phyloP scores from a whole-genome alignment of 495 filamentous ascomycete genomes.

The Tuber calosporum region DNA sequence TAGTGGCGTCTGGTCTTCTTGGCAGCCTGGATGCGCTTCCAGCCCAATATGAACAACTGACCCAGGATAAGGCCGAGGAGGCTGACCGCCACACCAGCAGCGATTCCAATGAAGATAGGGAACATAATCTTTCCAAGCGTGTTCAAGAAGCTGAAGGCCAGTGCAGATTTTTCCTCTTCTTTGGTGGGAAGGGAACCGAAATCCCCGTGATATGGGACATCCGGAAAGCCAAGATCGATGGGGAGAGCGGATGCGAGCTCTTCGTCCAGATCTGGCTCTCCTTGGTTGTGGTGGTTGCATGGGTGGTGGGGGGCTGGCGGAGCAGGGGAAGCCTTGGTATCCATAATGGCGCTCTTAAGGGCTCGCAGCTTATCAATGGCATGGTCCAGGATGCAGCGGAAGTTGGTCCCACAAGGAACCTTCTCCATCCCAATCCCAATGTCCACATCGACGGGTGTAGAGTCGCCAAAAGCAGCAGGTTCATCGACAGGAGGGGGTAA shows the following conservation, averaged over 20 bases:
- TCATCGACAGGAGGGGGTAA: not conserved
- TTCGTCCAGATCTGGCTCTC: not conserved
- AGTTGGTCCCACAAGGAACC: not conserved
- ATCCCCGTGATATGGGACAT: not conserved
- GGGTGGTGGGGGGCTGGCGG: not conserved
- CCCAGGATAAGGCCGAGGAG: slow-evolving; percentile 21
- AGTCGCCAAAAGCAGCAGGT: not conserved
- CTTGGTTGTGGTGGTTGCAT: not conserved
- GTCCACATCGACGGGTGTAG: not conserved
- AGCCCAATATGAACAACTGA: slow-evolving; percentile 17
- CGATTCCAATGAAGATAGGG: slow-evolving; percentile 30
- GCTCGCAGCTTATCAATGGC: not conserved
- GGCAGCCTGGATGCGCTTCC: not conserved
- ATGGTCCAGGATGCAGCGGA: not conserved
- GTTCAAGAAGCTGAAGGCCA: not conserved
- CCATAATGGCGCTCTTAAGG: not conserved
- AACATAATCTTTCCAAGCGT: slow-evolving; percentile 13
- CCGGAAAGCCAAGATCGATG: not conserved
- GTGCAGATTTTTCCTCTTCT: not conserved
- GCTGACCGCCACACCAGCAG: slow-evolving; percentile 19
- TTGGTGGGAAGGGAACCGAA: not conserved
- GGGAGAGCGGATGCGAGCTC: not conserved
- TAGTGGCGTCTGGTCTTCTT: not conserved
- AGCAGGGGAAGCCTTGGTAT: not conserved
- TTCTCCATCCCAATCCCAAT: not conserved